Base-by-base conservation (phyloP, 169 alveolate species). In the Plasmodium fragile region DNA sequence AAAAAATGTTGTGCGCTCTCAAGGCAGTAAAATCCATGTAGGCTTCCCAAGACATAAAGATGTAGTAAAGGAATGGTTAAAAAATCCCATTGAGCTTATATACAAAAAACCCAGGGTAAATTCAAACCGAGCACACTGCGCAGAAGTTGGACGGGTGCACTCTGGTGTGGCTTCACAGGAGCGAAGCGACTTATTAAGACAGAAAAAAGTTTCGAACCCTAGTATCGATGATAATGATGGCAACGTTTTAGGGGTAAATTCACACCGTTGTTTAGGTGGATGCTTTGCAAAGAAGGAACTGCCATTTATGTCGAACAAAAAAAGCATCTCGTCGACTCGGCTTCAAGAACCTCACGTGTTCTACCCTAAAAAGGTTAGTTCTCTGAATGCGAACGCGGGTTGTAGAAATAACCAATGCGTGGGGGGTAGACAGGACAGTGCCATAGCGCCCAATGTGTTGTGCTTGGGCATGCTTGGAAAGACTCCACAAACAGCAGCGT, bases 301-400 rank as follows among this genome's bases (percentile, higher is more conserved):
- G 16, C 41, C 1, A 6, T 52, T 16, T 18, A 0, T 18, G 16
- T 55, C 77, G 28, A 53, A 41, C 70, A 53, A 39, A 25, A 16
- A 39, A 53, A 28, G 41, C 55, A 30, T 25, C 65, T 81, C 41
- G 10, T n/a, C 41, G 10, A 52, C 41, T 22, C 41, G 39, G 18
- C 78, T 30, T 22, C 45, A 22, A 3, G 41, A 30, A 16, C 30
- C 78, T 0, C 75, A 81, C 28, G 36, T 81, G 10, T 49, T 30
- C 11, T 53, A 22, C 41, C 41, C 30, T 81, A 71, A 81, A 41
- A 81, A 81, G 69, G 78, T 11, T 22, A 81, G 69, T 16, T 53
- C 75, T 8, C 52, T 52, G 36, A 52, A 41, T 43, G 36, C 79
- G 8, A 25, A 28, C 39, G 69, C 70, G 4, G 39, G 59, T 49